Evolutionary conservation across 1,284 basidiomycete genomes (phyloP), one percentile per base, ranked within the genome.

Genomic region (Tilletiopsis washingtonensis): DNA sequence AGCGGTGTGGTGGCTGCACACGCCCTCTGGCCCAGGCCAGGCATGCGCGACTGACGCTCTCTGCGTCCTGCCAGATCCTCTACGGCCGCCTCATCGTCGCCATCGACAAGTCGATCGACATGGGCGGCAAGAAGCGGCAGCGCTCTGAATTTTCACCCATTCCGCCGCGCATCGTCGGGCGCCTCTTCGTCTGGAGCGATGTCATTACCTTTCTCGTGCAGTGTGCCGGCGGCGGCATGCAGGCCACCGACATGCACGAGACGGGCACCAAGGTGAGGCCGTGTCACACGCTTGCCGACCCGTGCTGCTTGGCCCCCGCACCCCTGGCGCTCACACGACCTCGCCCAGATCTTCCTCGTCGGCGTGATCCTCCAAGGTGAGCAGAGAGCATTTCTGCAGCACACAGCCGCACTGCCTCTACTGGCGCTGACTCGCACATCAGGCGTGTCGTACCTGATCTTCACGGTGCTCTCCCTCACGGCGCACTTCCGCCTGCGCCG

Each of bases 101-200:
- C 27, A 32, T 48, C 24, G 54, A 62, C 15, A n/a, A 9, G 29
- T 9, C 29, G n/a, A 9, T 34, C 29, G n/a, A 9, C 9, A n/a
- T n/a, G 9, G n/a, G n/a, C n/a, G 53, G 49, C 36, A 5, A 45
- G 14, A 36, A 17, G 32, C 7, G 32, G 39, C 12, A 26, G 2
- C 40, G 29, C n/a, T 40, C 24, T n/a, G 5, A 25, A 11, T 47
- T 41, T 15, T 50, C 47, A 3, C 49, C 54, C 15, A 27, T 63
- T 11, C 57, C 47, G 5, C 53, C 60, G 14, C 41, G 41, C 14
- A 44, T 51, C 34, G 52, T 57, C 40, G 49, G 51, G 12, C 42
- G 47, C 29, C 45, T 69, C 37, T 68, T 69, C 39, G 59, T 68
- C 19, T 51, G 55, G 29, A 40, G 37, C 26, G 68, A 70, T 43